Conservation (phyloP, 306 rosid species). For the Lablab purpureus region DNA sequence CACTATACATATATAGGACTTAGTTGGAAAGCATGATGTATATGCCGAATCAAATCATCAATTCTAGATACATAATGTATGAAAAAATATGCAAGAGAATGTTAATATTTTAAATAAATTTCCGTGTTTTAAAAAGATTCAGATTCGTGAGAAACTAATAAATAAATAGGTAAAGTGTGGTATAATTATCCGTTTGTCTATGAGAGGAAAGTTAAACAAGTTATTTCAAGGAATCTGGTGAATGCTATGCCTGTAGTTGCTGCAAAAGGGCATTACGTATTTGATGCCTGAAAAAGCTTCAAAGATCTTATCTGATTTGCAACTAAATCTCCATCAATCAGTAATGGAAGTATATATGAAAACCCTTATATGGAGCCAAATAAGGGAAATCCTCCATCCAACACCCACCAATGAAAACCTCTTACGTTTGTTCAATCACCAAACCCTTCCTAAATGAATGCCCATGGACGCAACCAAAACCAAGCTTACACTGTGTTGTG, state of each 20-base stretch:
- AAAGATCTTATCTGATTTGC: slow-evolving; percentile 1
- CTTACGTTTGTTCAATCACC: neutral
- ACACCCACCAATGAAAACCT: slow-evolving; percentile 8
- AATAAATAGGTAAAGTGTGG: neutral
- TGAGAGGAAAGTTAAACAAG: neutral
- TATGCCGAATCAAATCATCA: too few relatives aligned
- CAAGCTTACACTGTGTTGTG: neutral
- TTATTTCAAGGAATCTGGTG: slow-evolving; percentile 1
- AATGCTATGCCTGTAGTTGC: neutral
- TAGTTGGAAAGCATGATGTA: too few relatives aligned
- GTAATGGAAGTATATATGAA: neutral
- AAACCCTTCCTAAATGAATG: neutral
- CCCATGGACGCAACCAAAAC: neutral
- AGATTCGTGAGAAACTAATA: too few relatives aligned
- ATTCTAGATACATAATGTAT: too few relatives aligned
- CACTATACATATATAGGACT: too few relatives aligned
- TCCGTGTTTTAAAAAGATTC: too few relatives aligned
- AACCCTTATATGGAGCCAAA: neutral
- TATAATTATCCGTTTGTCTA: neutral
- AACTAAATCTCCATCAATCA: neutral
- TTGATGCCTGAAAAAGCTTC: neutral
- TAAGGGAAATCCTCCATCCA: slow-evolving; percentile 13
- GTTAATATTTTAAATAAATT: too few relatives aligned
- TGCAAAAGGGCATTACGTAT: slow-evolving; percentile 15
- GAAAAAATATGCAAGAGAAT: too few relatives aligned